These are phyloP conservation scores for Waltergamsia citrina DNA, from an alignment of 2,329 filamentous ascomycete genomes.

Conservation along the genomic window DNA sequence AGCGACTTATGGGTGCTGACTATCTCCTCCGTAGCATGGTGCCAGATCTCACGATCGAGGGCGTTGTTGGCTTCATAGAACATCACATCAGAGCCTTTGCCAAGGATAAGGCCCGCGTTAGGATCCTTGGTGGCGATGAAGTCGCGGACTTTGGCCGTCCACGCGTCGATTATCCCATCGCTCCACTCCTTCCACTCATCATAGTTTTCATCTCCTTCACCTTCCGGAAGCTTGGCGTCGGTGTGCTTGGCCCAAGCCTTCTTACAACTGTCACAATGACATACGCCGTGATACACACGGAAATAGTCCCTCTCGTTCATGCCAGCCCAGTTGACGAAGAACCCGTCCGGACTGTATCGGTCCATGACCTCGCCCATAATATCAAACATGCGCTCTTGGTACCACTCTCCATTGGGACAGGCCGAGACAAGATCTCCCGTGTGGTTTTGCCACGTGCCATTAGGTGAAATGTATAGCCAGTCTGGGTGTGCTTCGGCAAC, in stretches of 20 bases:
- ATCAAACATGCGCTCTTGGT: conserved; percentile 9
- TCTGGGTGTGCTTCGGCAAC: conserved; percentile 9
- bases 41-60: conserved; percentile 8
- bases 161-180: conserved; percentile 7
- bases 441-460: conserved; percentile 8
- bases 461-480: conserved; percentile 8
- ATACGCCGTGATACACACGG: conserved; percentile 8
- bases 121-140: conserved; percentile 7
- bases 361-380: conserved; percentile 9
- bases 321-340: conserved; percentile 11
- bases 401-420: conserved; percentile 8
- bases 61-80: conserved; percentile 10
- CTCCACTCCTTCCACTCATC: conserved; percentile 8
- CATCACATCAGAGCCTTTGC: conserved; percentile 5
- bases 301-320: conserved; percentile 10
- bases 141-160: conserved; percentile 7
- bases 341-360: conserved; percentile 8
- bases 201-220: conserved; percentile 5
- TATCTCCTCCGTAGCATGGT: conserved; percentile 7
- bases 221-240: conserved; percentile 5
- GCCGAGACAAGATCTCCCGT: conserved; percentile 8
- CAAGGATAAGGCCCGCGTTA: conserved; percentile 8
- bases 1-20: conserved; percentile 6
- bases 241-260: conserved; percentile 6
- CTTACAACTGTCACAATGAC: conserved; percentile 8